Base-by-base conservation (phyloP, 2,329 filamentous ascomycete species). In the Furcasterigmium furcatum region DNA sequence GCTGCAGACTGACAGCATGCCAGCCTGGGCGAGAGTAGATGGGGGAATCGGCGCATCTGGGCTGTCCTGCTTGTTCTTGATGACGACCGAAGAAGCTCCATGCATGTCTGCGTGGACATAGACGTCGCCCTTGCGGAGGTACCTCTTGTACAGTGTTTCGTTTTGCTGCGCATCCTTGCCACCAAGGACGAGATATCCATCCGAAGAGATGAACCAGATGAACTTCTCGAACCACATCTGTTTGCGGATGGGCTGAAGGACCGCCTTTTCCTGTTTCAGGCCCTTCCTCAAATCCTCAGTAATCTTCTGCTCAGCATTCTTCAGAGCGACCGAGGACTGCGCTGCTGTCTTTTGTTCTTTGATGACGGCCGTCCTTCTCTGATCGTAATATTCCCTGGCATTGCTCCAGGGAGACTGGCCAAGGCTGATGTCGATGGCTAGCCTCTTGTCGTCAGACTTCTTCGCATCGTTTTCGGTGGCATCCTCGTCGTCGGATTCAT, bases 211-310 rank as follows among this genome's bases (percentile, higher is more conserved):
- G 68, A 99, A 99, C 78, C 90, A 97, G 22, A 84, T 74, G 58
- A 96, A 99, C 66, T 99, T 99, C 59, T 99, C 94, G 55, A 96
- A 99, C 94, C 94, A 99, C 57, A 91, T 80, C 53, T 85, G 86
- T 58, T 84, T 87, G 46, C 94, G 81, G 9, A 96, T 85, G 1
- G 87, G 90, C 38, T 91, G 84, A 9, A 97, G 70, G 2, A 95
- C 73, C 18, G 90, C 85, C 63, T 96, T 96, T 66, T 97, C 94
- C 60, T 94, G 87, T 68, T 96, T 96, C 46, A 97, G 66, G 0
- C 84, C 86, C 58, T 91, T 92, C 67, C 88, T 95, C 19, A 97
- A 73, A 61, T 96, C 90, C 12, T 88, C 82, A 5, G 80, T 76
- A 19, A 97, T 91, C 67, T 96, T 96, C 58, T 87, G 85, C 61